These are phyloP conservation scores for Betula pendula DNA, from an alignment of 306 rosid genomes.

Conservation along the genomic window DNA sequence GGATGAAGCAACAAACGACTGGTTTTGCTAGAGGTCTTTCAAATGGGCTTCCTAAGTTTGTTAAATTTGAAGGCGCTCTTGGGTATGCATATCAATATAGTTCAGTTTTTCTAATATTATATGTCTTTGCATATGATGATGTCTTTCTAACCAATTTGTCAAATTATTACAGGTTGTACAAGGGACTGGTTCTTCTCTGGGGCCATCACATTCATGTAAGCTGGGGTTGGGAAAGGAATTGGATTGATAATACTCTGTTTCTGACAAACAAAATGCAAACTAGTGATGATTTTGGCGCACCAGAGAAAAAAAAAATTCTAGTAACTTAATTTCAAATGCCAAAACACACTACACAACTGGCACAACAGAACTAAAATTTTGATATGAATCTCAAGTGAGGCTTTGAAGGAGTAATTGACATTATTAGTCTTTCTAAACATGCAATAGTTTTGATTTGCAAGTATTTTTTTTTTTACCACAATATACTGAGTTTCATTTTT, in stretches of 20 bases:
- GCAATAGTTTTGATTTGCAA: neutral
- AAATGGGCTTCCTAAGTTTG: conserved; percentile 87
- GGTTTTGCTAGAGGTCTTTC: conserved; percentile 91
- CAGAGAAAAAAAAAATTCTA: neutral
- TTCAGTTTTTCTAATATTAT: neutral
- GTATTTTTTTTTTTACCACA: neutral
- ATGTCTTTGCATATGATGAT: conserved; percentile 3
- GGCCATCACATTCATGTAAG: conserved; percentile 98
- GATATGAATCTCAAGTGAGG: neutral
- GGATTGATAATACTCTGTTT: neutral
- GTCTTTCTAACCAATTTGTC: conserved; percentile 20
- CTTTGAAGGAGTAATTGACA: neutral
- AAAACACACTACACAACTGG: neutral
- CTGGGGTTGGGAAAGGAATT: conserved; percentile 6
- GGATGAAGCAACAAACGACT: too few species aligned
- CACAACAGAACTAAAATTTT: neutral
- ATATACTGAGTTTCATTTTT: neutral
- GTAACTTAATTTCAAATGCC: neutral
- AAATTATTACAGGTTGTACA: conserved; percentile 74
- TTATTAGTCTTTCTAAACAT: neutral
- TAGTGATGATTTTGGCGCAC: neutral
- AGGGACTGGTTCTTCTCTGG: conserved; percentile 97
- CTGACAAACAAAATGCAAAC: neutral
- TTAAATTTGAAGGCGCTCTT: conserved; percentile 76
- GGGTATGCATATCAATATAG: conserved; percentile 57